Evolutionary conservation across 306 rosid genomes (phyloP), one percentile per base, ranked within the genome.

Genomic region (Cicer yamashitae): DNA sequence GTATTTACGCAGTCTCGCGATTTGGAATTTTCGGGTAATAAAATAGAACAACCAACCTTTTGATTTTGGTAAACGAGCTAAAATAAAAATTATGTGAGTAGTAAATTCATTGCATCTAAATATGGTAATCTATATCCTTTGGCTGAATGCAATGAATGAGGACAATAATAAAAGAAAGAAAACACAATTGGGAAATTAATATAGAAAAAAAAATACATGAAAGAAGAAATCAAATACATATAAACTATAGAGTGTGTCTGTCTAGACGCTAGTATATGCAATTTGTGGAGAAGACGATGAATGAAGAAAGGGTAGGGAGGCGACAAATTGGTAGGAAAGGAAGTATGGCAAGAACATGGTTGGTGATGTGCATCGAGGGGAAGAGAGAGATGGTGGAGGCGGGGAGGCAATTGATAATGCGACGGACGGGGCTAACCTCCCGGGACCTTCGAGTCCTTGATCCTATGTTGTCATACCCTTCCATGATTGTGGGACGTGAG

Each of bases 381-480:
- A 70, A 82, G 20, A 81, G 87, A 8, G 85, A 91, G 79, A 83
- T 82, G 65, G 86, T 89, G 7, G 97, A 93, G 61, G 98, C 79
- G 1, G 91, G 93, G 0, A 91, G 85, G 58, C 93, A 83, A 22
- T 67, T 83, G 1, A 89, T 93, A 67, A 91, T 93, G 97, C 86
- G 83, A 64, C 86, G 91, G 25, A 91, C 96, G 4, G 93, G 98
- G 1, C 71, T 93, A n/a, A 83, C 96, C 0, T 90, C 88, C 1
- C 84, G 93, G 0, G 96, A 93, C 78, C 91, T 93, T 5, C 87
- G 97, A 75, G 85, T 86, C 10, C 84, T 91, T 0, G 93, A 91
- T 74, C 93, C 96, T 34, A 46, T 89, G 10, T 82, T 92, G 22
- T 87, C 93, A 3, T 84, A 88, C 79, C 90, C 96, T 4, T 88